Percentiles rank a stretch among this genome's conserved stretches.
Conservation (phyloP, 2,329 filamentous ascomycete genomes). For the Sporothrix phasma region DNA sequence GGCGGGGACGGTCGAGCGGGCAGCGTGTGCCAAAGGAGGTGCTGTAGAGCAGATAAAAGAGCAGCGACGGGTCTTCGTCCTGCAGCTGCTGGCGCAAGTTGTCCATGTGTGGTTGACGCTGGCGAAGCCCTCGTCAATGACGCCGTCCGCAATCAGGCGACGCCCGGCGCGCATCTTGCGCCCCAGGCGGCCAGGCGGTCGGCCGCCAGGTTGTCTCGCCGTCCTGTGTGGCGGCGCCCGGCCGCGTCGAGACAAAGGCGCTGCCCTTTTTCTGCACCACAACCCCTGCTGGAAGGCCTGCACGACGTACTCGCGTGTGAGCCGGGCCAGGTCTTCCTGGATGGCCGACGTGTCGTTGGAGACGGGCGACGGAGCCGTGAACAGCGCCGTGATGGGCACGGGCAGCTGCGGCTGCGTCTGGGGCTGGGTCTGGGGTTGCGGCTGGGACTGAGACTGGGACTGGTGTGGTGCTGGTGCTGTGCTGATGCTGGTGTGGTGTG, state of each 20-base stretch:
- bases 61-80: conserved; percentile 21
- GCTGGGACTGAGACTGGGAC: too few species aligned
- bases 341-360: neutral
- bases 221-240: neutral
- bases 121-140: conserved; percentile 18
- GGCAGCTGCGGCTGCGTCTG: too few species aligned
- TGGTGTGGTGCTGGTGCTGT: too few species aligned
- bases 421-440: too few species aligned
- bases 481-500: too few species aligned
- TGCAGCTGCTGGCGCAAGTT: conserved; percentile 20
- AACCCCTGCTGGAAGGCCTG: conserved; percentile 19
- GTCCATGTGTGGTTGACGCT: conserved; percentile 21
- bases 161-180: conserved; percentile 18
- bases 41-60: conserved; percentile 20
- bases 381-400: too few species aligned
- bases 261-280: conserved; percentile 16
- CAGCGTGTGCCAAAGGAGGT: conserved; percentile 7
- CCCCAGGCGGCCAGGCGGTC: conserved; percentile 20
- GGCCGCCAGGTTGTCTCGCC: conserved; percentile 10
- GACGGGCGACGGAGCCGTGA: neutral
- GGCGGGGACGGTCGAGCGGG: neutral
- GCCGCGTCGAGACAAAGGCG: neutral
- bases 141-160: conserved; percentile 17
- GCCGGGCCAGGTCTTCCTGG: conserved; percentile 19
- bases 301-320: conserved; percentile 21